Base-by-base conservation (phyloP, 495 filamentous ascomycete species). In the Aspergillus panamensis region DNA sequence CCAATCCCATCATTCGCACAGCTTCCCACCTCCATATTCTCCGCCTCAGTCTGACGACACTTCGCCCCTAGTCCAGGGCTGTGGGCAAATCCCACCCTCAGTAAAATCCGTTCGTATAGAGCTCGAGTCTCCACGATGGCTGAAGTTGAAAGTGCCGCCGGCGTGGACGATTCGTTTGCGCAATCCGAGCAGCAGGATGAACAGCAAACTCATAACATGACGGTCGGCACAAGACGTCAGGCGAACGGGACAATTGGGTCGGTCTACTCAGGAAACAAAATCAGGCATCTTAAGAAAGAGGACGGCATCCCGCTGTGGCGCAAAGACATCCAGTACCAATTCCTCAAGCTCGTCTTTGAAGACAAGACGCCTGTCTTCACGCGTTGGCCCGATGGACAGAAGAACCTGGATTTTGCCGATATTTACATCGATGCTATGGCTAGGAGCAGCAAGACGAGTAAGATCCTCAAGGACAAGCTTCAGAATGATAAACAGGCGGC, bases 391-490 rank as follows among this genome's bases (percentile, higher is more conserved):
- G 87, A 91, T 56, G 77, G 79, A 45, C 80, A 84, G 48, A 81
- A 81, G 62, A 85, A 86, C 59, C 82, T 92, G 66, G 94, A 87
- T 61, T 98, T 98, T 67, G 91, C 94, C 30, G 91, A 98, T 72
- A 82, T 97, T 48, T 98, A 98, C 73, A 91, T 98, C 67, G 92
- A 97, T 72, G 91, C 93, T 42, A 98, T 98, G 94, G 92, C 95
- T 7, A 82, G 91, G 73, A 98, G 94, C 72, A 97, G 91, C 81
- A 98, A 98, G 78, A 97, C 92, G 30, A 97, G 94, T 75, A 97
- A 97, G 73, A 95, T 98, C 58, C 80, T 98, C 51, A 89, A 95
- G 68, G 94, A 98, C 64, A 98, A 98, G 78, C 82, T 98, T 62
- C 84, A 96, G 65, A 93, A 84, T 65, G 94, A 97, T 69, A 87